Base-by-base conservation (phyloP, 2,329 filamentous ascomycete species). In the Curvularia verruculosa region DNA sequence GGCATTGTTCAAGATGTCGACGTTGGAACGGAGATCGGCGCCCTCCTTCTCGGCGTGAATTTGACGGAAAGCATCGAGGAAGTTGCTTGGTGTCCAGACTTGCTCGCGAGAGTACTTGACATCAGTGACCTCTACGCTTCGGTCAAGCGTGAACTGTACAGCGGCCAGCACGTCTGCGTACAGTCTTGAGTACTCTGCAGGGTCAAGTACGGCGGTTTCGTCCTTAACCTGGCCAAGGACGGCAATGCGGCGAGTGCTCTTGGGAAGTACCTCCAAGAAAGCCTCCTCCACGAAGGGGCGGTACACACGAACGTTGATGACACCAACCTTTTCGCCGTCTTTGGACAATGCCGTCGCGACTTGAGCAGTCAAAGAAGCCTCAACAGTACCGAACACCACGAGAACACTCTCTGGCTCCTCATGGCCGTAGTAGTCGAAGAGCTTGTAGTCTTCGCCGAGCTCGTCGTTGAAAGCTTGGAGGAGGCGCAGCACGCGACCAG, bases 341-440 rank as follows among this genome's bases (percentile, higher is more conserved):
- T 85, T 84, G 28, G 90, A 85, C 45, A 98, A 82, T 39, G 88
- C 87, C 41, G 83, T 82, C 10, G 92, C 87, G 51, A 96, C 86
- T 78, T 97, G 92, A 64, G 89, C 88, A 55, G 92, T 87, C 59
- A 98, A 81, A 68, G 95, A 92, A 13, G 91, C 87, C 81, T 99
- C 95, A 5, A 93, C 87, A 58, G 92, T 96, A 66, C 95, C 95
- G 68, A 99, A 97, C 43, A 92, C 90, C 28, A 98, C 92, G 31
- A 98, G 81, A 15, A 99, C 92, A 9, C 88, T 87, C 64, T 94
- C 90, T 3, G 95, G 87, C 41, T 87, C 81, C 47, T 85, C 81
- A 73, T 98, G 92, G 23, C 95, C 95, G 70, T 89, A 85, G 80
- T 99, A 99, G 79, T 99, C 95, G 68, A 98, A 99, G 6, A 92